A percentile compares a stretch with the other conserved stretches of the same genome.
phyloP scores from a whole-genome alignment of 495 filamentous ascomycete genomes.

The Penicillium canescens region DNA sequence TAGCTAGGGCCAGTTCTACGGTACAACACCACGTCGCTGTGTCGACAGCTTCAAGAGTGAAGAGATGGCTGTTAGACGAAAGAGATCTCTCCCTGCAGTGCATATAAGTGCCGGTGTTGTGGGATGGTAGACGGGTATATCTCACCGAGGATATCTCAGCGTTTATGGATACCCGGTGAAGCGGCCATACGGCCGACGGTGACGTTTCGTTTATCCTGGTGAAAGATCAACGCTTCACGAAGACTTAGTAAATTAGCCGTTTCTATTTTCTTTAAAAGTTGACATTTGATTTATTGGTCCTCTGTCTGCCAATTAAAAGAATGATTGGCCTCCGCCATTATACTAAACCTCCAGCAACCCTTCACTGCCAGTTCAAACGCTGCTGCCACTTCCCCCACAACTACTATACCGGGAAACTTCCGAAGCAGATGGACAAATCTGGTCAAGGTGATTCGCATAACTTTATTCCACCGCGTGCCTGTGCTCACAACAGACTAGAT shows the following conservation, averaged over 20 bases:
- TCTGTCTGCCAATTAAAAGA: background rate
- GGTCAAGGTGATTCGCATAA: background rate
- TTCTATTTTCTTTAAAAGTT: background rate
- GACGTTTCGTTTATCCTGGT: background rate
- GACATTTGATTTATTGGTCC: background rate
- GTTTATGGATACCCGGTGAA: background rate
- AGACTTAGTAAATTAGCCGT: background rate
- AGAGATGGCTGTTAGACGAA: too few species aligned
- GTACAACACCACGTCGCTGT: too few species aligned
- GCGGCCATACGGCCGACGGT: background rate
- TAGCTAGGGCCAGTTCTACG: too few species aligned
- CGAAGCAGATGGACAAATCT: background rate
- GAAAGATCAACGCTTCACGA: background rate
- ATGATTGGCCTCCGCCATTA: background rate
- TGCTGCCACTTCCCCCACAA: background rate
- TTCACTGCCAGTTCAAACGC: background rate
- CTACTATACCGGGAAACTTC: background rate
- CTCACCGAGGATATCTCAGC: too few species aligned
- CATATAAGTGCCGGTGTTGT: too few species aligned
- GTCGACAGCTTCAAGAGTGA: too few species aligned
- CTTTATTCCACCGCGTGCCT: background rate
- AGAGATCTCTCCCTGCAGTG: too few species aligned
- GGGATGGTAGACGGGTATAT: too few species aligned
- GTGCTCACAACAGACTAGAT: background rate
- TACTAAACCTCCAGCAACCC: background rate